These are phyloP conservation scores for Poronia punctata DNA, from an alignment of 495 filamentous ascomycete species.

Conservation along the genomic window DNA sequence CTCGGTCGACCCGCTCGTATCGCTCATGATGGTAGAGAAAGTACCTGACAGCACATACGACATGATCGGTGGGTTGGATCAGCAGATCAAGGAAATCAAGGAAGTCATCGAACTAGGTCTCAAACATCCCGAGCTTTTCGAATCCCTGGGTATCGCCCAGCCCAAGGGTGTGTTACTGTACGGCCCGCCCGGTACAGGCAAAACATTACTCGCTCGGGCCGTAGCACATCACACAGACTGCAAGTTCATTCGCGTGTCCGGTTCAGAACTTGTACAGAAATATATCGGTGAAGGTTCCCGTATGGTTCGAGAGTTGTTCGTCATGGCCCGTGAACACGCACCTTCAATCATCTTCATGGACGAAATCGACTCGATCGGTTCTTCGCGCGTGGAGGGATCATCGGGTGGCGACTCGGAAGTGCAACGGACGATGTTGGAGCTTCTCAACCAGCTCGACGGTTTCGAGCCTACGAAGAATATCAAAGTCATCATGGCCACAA, in stretches of 20 bases:
- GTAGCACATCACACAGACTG: conserved; percentile 98
- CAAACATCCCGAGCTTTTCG: conserved; percentile 97
- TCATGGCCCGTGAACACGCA: conserved; percentile 97
- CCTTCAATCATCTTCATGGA: conserved; percentile 99
- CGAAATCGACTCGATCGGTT: conserved; percentile 98
- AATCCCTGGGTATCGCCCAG: conserved; percentile 96
- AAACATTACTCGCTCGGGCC: conserved; percentile 90
- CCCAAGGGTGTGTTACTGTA: conserved; percentile 97
- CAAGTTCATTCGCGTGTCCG: conserved; percentile 96
- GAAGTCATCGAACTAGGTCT: conserved; percentile 98
- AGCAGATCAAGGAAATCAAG: conserved; percentile 99
- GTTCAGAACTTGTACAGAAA: conserved; percentile 95
- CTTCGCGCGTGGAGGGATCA: conserved; percentile 89
- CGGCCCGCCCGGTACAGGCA: conserved; percentile 93
- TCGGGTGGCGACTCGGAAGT: conserved; percentile 98
- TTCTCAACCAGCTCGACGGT: conserved; percentile 96
- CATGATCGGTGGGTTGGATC: conserved; percentile 98
- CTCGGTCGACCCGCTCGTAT: conserved; percentile 94
- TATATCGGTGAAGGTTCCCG: conserved; percentile 97
- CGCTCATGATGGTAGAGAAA: conserved; percentile 99
- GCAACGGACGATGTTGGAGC: conserved; percentile 97
- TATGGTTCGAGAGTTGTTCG: conserved; percentile 98
- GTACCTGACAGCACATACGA: conserved; percentile 99
- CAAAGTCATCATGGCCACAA: conserved; percentile 99
- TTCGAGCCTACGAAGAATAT: conserved; percentile 99